These are phyloP conservation scores for Stropharia rugosoannulata DNA, from an alignment of 768 basidiomycete genomes.

Conservation along the genomic window DNA sequence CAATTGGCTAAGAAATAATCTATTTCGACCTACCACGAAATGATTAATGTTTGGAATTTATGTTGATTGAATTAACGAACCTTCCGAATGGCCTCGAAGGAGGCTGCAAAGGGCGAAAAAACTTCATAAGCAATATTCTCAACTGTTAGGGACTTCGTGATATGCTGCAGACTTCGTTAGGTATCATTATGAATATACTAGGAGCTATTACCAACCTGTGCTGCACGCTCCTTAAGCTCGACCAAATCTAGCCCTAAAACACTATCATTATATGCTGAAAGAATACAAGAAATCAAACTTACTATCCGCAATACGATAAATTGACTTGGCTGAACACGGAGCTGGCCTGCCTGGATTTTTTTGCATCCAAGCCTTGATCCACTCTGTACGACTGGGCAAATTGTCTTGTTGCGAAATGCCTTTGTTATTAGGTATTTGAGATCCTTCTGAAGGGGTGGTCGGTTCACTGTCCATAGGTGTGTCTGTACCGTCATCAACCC, in stretches of 20 bases:
- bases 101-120: conserved; percentile 82
- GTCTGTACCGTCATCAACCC: conserved; percentile 24
- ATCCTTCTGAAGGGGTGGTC: conserved; percentile 29
- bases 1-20: conserved; percentile 81
- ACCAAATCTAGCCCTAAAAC: conserved; percentile 63
- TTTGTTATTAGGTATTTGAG: conserved; percentile 20
- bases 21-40: conserved; percentile 54
- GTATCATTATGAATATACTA: not conserved
- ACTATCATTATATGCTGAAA: not conserved
- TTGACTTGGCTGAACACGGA: conserved; percentile 82
- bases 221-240: conserved; percentile 74
- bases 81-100: conserved; percentile 80
- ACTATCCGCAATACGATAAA: conserved; percentile 84
- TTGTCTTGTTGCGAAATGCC: conserved; percentile 20
- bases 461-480: conserved; percentile 19
- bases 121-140: conserved; percentile 85
- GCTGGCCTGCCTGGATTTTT: conserved; percentile 60
- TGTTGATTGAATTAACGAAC: conserved; percentile 26
- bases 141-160: conserved; percentile 70
- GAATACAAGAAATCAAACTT: conserved; percentile 22
- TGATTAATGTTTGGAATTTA: conserved; percentile 29
- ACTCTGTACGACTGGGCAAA: conserved; percentile 47
- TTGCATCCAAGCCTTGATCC: conserved; percentile 71
- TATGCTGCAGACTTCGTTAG: conserved; percentile 47
- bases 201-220: conserved; percentile 32